Evolutionary conservation across 2,329 filamentous ascomycete species (phyloP).

Genomic region (Hypoxylon sp.): DNA sequence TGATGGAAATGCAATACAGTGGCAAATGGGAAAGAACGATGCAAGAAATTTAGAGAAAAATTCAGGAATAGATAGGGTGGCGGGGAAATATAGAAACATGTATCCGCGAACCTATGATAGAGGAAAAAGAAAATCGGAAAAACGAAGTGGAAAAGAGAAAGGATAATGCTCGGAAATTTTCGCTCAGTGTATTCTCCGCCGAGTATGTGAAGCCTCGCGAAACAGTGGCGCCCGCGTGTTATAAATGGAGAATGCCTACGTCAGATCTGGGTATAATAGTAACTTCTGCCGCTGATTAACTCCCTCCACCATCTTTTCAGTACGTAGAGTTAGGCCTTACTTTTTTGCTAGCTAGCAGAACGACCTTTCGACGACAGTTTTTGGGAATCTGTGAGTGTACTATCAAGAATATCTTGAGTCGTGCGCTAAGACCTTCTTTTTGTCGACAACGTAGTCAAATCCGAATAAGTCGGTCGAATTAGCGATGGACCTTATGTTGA

Average conservation of each 20-base stretch:
- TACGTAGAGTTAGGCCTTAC: not conserved
- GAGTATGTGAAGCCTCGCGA: not conserved
- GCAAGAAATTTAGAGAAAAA: conserved; percentile 6
- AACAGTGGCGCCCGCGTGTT: not conserved
- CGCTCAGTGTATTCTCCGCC: conserved; percentile 4
- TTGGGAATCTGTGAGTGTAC: not conserved
- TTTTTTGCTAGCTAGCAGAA: not conserved
- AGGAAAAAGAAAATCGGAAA: conserved; percentile 3
- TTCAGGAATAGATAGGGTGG: conserved; percentile 1
- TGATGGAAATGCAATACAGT: conserved; percentile 12
- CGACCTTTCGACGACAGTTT: not conserved
- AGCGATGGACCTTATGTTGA: not conserved
- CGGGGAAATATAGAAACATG: conserved; percentile 21
- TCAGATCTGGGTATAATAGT: conserved; percentile 9
- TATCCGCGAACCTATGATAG: conserved; percentile 6
- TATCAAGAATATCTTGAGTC: not conserved
- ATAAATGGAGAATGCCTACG: conserved; percentile 7
- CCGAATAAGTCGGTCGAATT: not conserved
- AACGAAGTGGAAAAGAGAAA: conserved; percentile 9
- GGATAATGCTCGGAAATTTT: conserved; percentile 8
- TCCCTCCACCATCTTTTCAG: conserved; percentile 2
- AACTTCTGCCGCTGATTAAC: not conserved
- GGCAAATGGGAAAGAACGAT: conserved; percentile 2
- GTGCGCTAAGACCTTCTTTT: not conserved
- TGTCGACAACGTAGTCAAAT: not conserved